A percentile compares a stretch with the other conserved stretches of the same genome.
These are phyloP conservation scores for Brassica hybrid DNA, from an alignment of 441 rosid species.

Conservation along the genomic window DNA sequence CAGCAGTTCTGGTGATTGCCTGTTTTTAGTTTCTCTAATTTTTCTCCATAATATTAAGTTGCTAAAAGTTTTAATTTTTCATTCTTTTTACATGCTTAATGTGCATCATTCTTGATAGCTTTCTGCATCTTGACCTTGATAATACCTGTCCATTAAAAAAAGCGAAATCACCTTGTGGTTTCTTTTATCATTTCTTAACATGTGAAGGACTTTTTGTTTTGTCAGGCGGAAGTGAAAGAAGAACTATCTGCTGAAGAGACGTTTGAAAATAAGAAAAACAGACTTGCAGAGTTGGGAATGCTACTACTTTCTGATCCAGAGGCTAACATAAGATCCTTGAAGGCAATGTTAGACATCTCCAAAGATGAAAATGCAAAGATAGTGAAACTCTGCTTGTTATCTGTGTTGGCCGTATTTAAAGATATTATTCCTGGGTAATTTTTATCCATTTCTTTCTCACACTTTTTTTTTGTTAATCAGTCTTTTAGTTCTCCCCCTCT, in stretches of 20 bases:
- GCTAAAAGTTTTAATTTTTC: slow-evolving; percentile 1
- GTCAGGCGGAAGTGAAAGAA: slow-evolving; percentile 87
- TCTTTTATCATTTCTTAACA: not conserved
- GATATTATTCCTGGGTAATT: slow-evolving; percentile 93
- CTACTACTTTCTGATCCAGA: slow-evolving; percentile 81
- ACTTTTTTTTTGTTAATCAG: not conserved
- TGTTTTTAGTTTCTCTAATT: slow-evolving; percentile 8
- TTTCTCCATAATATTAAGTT: not conserved
- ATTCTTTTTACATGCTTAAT: not conserved
- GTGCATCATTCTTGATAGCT: not conserved
- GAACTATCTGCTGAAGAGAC: slow-evolving; percentile 83
- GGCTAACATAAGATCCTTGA: slow-evolving; percentile 70
- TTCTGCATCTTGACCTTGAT: slow-evolving; percentile 18
- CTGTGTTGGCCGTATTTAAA: slow-evolving; percentile 89
- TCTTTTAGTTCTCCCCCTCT: slow-evolving; percentile 1
- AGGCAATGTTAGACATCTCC: slow-evolving; percentile 74
- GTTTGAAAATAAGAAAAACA: slow-evolving; percentile 67
- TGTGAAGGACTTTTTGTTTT: slow-evolving; percentile 17
- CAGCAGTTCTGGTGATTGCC: slow-evolving; percentile 69
- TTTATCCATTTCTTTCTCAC: slow-evolving; percentile 7
- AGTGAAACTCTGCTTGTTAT: slow-evolving; percentile 73
- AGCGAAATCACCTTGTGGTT: not conserved
- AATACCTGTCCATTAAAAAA: not conserved
- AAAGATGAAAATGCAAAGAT: slow-evolving; percentile 65
- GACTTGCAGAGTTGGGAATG: slow-evolving; percentile 85